Percentiles rank a stretch among this genome's conserved stretches.
These are phyloP conservation scores for Butyriboletus appendiculatus DNA, from an alignment of 1,284 basidiomycete genomes.

Conservation along the genomic window DNA sequence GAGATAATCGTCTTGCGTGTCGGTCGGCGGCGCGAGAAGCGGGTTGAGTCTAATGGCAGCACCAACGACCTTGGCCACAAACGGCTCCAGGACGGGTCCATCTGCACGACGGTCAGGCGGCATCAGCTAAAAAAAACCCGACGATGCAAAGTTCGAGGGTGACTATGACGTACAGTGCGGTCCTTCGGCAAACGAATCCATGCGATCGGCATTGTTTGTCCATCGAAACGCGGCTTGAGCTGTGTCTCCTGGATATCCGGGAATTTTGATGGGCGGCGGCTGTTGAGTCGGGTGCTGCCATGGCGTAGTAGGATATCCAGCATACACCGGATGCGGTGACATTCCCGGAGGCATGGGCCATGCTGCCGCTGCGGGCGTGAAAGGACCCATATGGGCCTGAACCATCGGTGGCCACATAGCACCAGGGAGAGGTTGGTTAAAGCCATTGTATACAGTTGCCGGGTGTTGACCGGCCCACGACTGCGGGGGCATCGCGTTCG, in stretches of 20 bases:
- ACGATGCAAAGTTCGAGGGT: not conserved
- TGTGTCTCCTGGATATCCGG: conserved; percentile 21
- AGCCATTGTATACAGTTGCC: conserved; percentile 28
- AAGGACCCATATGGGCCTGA: conserved; percentile 19
- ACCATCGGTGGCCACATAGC: conserved; percentile 23
- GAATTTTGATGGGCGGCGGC: conserved; percentile 24
- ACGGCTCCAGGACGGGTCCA: conserved; percentile 68
- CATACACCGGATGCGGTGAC: conserved; percentile 20
- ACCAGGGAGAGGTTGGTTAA: conserved; percentile 32
- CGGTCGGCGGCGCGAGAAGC: conserved; percentile 51
- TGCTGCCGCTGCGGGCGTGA: conserved; percentile 28
- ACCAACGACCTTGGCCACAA: conserved; percentile 50
- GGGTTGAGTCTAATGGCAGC: conserved; percentile 59
- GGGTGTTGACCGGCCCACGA: conserved; percentile 18
- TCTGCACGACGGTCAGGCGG: conserved; percentile 43
- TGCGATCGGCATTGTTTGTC: conserved; percentile 29
- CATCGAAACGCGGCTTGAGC: conserved; percentile 32
- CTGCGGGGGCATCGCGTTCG: conserved; percentile 20
- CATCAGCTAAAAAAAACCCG: conserved; percentile 12
- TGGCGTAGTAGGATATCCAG: conserved; percentile 20
- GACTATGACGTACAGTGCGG: conserved; percentile 29
- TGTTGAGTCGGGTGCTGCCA: conserved; percentile 31
- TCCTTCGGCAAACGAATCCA: conserved; percentile 31
- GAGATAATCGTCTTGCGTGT: conserved; percentile 52
- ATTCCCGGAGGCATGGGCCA: conserved; percentile 33